Base-by-base conservation (phyloP, 2,329 filamentous ascomycete genomes). In the Colletotrichum sp. region DNA sequence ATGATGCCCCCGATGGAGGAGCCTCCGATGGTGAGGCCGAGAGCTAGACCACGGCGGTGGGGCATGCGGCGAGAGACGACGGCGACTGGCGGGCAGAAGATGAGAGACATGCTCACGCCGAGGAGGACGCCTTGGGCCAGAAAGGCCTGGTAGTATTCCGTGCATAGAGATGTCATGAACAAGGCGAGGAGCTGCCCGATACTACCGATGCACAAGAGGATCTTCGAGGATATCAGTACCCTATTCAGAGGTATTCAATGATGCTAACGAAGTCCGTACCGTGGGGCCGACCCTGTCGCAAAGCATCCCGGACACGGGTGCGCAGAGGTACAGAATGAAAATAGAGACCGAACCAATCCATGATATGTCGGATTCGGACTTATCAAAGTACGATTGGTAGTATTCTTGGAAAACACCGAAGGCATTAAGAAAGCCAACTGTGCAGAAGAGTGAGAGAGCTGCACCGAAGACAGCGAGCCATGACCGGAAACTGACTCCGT, bases 371-470 rank as follows among this genome's bases (percentile, higher is more conserved):
- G 73, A 73, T 26, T 68, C 55, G 39, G 73, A 65, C 21, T 63
- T 68, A 2, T 8, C n/a, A 24, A 78, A 75, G 0, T 83, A 83
- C 43, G 81, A 84, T 57, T 79, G 78, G 77, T 91, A 91, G 81
- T 90, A 90, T 8, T 87, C 86, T 75, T 91, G 89, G 75, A 90
- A 92, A 3, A 89, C 86, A 7, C 72, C 68, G 21, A 75, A 75
- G 26, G 72, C 72, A 34, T 75, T 75, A 7, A 75, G 52, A 43
- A 87, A 87, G 1, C 82, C 86, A 5, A 85, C 80, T 4, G 74
- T 74, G n/a, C 71, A 70, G 30, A 76, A 74, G 3, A 76, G 12
- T 82, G 83, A 75, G 12, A 80, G 30, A 9, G 65, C 77, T 34
- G 78, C 78, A 4, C 79, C 79, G 4, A 67, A 64, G 13, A 80